Evolutionary conservation across 2,329 filamentous ascomycete genomes (phyloP), one percentile per base, ranked within the genome.

Genomic region (Colletotrichum salicis): DNA sequence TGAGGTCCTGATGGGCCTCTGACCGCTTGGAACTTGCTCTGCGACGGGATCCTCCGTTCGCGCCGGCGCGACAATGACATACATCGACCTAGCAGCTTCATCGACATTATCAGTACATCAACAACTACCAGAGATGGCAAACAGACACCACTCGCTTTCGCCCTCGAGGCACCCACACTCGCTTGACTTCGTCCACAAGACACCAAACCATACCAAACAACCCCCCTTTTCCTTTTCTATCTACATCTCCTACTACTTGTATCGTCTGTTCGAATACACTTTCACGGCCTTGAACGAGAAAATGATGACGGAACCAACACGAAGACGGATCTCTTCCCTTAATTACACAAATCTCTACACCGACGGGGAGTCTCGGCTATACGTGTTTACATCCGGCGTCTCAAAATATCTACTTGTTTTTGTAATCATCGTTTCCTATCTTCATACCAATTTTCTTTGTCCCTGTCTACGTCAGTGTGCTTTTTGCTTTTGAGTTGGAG

Each of bases 281-380:
- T 41, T 70, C 35, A 70, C 60, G 70, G 55, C 55, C 60, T 72
- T 64, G 55, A 35, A 72, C 70, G 70, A 72, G 55, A 64, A 56
- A 60, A 72, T 56, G 66, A 72, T 60, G 52, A 70, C 45, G 66
- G 70, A 57, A 29, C 55, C 70, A 57, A 56, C 66, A 70, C 64
- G 37, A 29, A 64, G 55, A 35, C 64, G 33, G 51, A 27, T 64
- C 60, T 60, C 41, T 48, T 48, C 63, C 45, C 13, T 10, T 72
- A 71, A 69, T 71, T 71, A 60, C 48, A 8, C 37, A 41, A 37
- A 37, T 41, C 5, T 41, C 37, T 41, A 41, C 15, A 19, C 13
- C 13, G 7, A 41, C 15, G 37, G 19, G 37, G 37, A 41, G 37
- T 41, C 37, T 41, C 37, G 37, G 37, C 37, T 60, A 55, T 64